A percentile compares a stretch with the other conserved stretches of the same genome.
Conservation (phyloP, 164 flowering plant species). For the Amborella trichopoda region DNA sequence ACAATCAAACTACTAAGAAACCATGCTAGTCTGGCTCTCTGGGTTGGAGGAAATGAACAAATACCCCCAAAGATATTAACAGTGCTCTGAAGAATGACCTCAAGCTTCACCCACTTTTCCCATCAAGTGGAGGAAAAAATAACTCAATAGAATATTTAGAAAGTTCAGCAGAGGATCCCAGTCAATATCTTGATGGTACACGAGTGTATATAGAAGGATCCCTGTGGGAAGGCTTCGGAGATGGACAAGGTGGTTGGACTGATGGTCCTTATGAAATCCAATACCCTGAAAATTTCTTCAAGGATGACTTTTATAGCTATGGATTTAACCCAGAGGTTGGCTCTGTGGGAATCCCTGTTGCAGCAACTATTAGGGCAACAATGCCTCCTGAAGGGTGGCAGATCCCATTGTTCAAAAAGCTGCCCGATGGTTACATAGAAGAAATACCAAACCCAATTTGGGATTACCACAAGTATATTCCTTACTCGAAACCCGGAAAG, state of each 20-base stretch:
- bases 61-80: constrained; percentile 84
- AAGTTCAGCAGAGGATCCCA: constrained; percentile 42
- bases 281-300: constrained; percentile 85
- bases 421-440: constrained; percentile 43
- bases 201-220: constrained; percentile 85
- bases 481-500: constrained; percentile 67
- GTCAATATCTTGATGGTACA: constrained; percentile 89
- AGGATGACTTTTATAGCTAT: constrained; percentile 55
- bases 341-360: constrained; percentile 90
- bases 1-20: constrained; percentile 91
- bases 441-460: constrained; percentile 90
- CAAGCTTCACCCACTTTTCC: constrained; percentile 64
- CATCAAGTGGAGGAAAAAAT: constrained; percentile 9
- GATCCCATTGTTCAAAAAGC: constrained; percentile 65
- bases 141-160: constrained; percentile 12
- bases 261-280: constrained; percentile 98
- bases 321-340: constrained; percentile 99
- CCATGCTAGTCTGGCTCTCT: constrained; percentile 94
- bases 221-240: constrained; percentile 98
- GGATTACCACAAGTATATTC: constrained; percentile 91
- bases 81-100: constrained; percentile 55
- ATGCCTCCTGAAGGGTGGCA: constrained; percentile 95
- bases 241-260: constrained; percentile 74
- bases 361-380: constrained; percentile 90
- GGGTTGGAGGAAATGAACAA: constrained; percentile 99